Base-by-base conservation (phyloP, 2,329 filamentous ascomycete genomes). In the Calonectria fujianensis region DNA sequence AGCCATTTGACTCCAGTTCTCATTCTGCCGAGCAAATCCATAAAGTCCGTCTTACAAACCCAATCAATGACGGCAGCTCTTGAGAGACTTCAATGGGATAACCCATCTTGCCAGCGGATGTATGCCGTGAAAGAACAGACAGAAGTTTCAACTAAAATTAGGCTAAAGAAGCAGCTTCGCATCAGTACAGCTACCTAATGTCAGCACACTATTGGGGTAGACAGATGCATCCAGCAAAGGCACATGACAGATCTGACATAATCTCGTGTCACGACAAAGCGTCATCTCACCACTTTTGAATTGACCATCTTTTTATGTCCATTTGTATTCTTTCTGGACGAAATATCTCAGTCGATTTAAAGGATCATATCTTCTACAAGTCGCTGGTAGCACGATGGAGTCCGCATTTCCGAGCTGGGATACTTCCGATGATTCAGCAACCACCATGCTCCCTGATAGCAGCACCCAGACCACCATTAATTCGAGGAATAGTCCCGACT, bases 211-310 rank as follows among this genome's bases (percentile, higher is more conserved):
- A 45, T 45, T 45, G 41, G 18, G 8, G 41, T 20, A 45, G 41
- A 45, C 41, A 9, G 18, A 45, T 45, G 41, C n/a, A 41, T 41
- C 39, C 6, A 8, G 41, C n/a, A 1, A 8, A 45, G 41, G 41
- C 41, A 45, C 41, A 45, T 45, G 41, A 45, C 41, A 45, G 18
- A 45, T 61, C 35, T 61, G 57, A 61, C 57, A 39, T 61, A 61
- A 61, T 39, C 32, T 6, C 11, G 27, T 20, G 16, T 29, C 31
- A 11, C 2, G 14, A 54, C 51, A 7, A 29, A 3, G 29, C 51
- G 27, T 61, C 18, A 39, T 39, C 57, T 39, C 13, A 37, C 35
- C 57, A 61, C 57, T n/a, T 16, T 61, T 18, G 37, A 13, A 29
- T 14, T 8, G 18, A 11, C 2, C 35, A 29, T 18, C n/a, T 18